Conservation (phyloP, 345 rosid species). For the Euphorbia tirucalli region DNA sequence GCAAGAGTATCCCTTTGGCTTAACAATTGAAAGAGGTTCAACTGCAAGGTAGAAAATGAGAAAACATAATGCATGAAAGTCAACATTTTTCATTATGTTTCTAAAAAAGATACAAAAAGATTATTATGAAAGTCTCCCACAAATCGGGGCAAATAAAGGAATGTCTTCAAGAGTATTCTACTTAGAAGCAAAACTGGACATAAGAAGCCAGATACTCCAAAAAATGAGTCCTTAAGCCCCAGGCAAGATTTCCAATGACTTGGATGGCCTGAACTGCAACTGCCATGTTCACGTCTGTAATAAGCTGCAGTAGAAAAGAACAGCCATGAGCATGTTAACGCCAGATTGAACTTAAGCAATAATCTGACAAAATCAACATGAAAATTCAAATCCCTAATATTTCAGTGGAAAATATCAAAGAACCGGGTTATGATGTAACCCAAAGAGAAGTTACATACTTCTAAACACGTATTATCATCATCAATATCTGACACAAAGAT, state of each 20-base stretch:
- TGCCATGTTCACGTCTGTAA: constrained; percentile 91
- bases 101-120: background rate
- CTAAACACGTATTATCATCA: background rate
- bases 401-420: background rate
- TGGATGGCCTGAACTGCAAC: constrained; percentile 98
- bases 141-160: background rate
- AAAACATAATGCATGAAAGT: background rate
- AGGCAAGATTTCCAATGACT: constrained; percentile 91
- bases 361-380: background rate
- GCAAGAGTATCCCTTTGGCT: background rate
- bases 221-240: constrained; percentile 88
- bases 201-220: constrained; percentile 79
- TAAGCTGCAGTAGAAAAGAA: constrained; percentile 57
- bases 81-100: background rate
- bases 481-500: background rate
- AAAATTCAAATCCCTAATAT: background rate
- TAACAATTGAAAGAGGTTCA: background rate
- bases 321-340: background rate
- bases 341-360: background rate
- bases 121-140: background rate
- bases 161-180: constrained; percentile 7
- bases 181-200: constrained; percentile 89
- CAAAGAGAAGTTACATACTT: background rate
- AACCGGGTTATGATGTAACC: background rate
- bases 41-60: background rate